Conservation (phyloP, 2,329 filamentous ascomycete species). For the Cladosporium austrohemisphaericum region DNA sequence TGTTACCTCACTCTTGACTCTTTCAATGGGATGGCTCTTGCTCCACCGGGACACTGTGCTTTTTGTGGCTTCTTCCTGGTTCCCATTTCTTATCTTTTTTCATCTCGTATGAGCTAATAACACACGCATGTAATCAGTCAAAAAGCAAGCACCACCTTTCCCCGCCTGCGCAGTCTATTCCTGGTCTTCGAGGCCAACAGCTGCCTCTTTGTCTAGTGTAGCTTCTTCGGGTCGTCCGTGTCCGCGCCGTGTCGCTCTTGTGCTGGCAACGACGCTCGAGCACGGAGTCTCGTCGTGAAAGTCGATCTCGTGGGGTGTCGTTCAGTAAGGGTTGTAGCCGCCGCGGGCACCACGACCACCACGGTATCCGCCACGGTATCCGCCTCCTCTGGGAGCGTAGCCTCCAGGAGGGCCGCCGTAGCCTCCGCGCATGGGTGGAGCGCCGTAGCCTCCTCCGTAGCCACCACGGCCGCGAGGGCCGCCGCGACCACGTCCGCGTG, state of each 20-base stretch:
- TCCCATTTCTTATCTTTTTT: conserved; percentile 16
- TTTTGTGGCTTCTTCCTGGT: conserved; percentile 30
- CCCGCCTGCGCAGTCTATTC: too few relatives aligned
- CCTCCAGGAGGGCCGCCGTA: conserved; percentile 25
- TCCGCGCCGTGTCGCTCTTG: too few relatives aligned
- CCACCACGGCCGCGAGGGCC: conserved; percentile 37
- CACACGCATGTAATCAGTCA: conserved; percentile 7
- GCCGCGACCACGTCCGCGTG: conserved; percentile 49
- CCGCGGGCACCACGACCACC: conserved; percentile 32
- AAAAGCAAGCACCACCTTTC: conserved; percentile 1
- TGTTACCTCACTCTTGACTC: conserved; percentile 13
- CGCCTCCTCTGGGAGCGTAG: conserved; percentile 37
- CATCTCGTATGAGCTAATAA: conserved; percentile 14
- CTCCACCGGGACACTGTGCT: conserved; percentile 11
- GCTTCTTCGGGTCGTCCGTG: too few relatives aligned
- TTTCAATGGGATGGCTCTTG: conserved; percentile 16
- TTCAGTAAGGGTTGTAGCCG: conserved; percentile 38
- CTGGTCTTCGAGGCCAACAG: too few relatives aligned
- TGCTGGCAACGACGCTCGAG: too few relatives aligned
- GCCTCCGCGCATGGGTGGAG: conserved; percentile 47
- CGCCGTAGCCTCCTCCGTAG: conserved; percentile 52
- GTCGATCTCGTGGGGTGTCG: neutral
- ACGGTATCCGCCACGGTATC: conserved; percentile 38
- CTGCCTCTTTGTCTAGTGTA: too few relatives aligned
- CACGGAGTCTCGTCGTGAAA: too few relatives aligned